phyloP scores from a whole-genome alignment of 202 grass and related monocot genomes.

The Carex sylvatica region DNA sequence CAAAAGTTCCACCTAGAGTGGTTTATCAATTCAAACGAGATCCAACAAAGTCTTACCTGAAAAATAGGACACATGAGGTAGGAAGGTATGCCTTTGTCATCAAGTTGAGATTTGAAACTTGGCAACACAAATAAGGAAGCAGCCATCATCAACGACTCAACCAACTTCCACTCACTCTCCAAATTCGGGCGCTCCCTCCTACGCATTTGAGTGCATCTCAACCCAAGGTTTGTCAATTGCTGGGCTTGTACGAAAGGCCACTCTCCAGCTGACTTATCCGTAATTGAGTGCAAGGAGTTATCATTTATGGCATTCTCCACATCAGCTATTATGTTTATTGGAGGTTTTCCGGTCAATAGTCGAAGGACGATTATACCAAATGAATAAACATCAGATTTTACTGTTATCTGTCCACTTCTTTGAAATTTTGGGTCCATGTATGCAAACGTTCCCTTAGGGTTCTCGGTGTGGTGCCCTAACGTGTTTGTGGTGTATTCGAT shows the following conservation, averaged over 20 bases:
- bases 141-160: slow-evolving; percentile 37
- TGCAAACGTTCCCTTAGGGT: slow-evolving; percentile 36
- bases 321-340: slow-evolving; percentile 31
- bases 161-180: slow-evolving; percentile 29
- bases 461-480: slow-evolving; percentile 23
- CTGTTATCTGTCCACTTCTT: slow-evolving; percentile 43
- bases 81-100: slow-evolving; percentile 19
- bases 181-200: slow-evolving; percentile 46
- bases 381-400: slow-evolving; percentile 57
- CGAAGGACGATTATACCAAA: slow-evolving; percentile 57
- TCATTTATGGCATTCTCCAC: slow-evolving; percentile 33
- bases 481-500: slow-evolving; percentile 32
- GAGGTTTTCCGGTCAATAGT: slow-evolving; percentile 41
- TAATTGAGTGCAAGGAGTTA: slow-evolving; percentile 23
- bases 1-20: neutral
- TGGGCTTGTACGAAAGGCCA: slow-evolving; percentile 51
- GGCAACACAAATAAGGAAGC: slow-evolving; percentile 23
- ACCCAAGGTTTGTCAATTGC: slow-evolving; percentile 43
- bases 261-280: slow-evolving; percentile 47
- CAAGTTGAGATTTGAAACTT: neutral
- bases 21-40: neutral
- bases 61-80: slow-evolving; percentile 57
- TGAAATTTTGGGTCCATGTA: slow-evolving; percentile 67
- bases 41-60: slow-evolving; percentile 25
- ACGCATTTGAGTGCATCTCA: slow-evolving; percentile 40